Conservation (phyloP, 1,139 yeast species). For the Yamadazyma sp. region DNA sequence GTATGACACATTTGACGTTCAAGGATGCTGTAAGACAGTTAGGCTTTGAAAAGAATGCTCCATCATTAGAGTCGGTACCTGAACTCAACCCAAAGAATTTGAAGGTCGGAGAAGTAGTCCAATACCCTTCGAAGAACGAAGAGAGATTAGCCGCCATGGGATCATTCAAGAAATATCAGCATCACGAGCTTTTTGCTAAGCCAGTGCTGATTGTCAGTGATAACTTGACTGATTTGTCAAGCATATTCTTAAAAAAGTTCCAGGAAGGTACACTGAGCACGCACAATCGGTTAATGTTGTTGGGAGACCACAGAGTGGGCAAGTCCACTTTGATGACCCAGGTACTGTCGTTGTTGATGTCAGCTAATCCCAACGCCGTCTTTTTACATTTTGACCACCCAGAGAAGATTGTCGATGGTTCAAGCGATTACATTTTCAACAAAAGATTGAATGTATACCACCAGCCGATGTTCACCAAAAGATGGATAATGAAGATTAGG, state of each 20-base stretch:
- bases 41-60: conserved; percentile 35
- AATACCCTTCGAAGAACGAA: conserved; percentile 23
- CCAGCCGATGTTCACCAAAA: conserved; percentile 78
- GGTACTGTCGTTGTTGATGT: conserved; percentile 57
- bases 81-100: conserved; percentile 17
- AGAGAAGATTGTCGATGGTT: conserved; percentile 64
- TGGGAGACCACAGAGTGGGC: conserved; percentile 79
- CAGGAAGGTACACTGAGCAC: conserved; percentile 22
- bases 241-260: conserved; percentile 28
- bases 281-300: conserved; percentile 54
- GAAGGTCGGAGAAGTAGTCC: conserved; percentile 19
- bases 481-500: conserved; percentile 57
- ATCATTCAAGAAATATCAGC: conserved; percentile 63
- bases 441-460: conserved; percentile 51
- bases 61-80: conserved; percentile 3
- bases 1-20: conserved; percentile 45
- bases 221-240: conserved; percentile 28
- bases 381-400: conserved; percentile 70
- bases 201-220: conserved; percentile 56
- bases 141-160: conserved; percentile 42
- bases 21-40: conserved; percentile 40
- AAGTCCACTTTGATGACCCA: conserved; percentile 77
- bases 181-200: conserved; percentile 56
- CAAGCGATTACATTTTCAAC: conserved; percentile 65
- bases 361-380: conserved; percentile 49